Conservation (phyloP, 345 rosid genomes). For the Fremontodendron californicum region DNA sequence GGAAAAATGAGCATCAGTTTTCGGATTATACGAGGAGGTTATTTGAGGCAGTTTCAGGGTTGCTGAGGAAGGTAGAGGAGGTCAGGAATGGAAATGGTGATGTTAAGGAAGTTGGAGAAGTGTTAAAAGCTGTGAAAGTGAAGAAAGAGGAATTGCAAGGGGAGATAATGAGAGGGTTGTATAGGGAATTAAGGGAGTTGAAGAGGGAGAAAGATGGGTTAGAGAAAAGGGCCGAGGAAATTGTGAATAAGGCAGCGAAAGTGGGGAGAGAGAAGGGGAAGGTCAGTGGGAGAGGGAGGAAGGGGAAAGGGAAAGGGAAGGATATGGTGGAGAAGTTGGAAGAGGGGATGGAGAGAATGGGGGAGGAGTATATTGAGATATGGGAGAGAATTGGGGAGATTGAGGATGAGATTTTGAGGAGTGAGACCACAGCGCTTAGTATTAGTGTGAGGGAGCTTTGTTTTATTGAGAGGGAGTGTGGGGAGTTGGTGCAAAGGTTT, state of each 20-base stretch:
- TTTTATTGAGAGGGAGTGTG: constrained; percentile 78
- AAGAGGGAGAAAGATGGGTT: constrained; percentile 46
- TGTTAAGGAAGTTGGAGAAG: constrained; percentile 32
- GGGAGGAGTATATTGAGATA: constrained; percentile 50
- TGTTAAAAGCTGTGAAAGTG: constrained; percentile 48
- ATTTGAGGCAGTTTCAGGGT: constrained; percentile 54
- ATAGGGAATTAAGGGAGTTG: constrained; percentile 42
- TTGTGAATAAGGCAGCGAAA: constrained; percentile 42
- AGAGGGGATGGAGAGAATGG: constrained; percentile 43
- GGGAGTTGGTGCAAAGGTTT: constrained; percentile 60
- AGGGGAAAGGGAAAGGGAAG: constrained; percentile 11
- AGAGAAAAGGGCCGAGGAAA: constrained; percentile 44
- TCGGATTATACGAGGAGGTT: constrained; percentile 49
- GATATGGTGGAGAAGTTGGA: constrained; percentile 35
- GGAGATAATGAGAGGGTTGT: constrained; percentile 55
- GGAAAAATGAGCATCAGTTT: constrained; percentile 45
- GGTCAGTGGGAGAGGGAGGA: constrained; percentile 4
- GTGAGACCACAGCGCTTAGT: constrained; percentile 60
- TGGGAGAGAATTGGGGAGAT: constrained; percentile 72
- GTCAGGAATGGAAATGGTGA: constrained; percentile 55
- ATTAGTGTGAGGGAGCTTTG: constrained; percentile 75
- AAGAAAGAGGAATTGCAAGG: constrained; percentile 60
- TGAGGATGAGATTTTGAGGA: constrained; percentile 52
- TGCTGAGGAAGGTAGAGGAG: constrained; percentile 52
- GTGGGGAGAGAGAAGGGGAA: constrained; percentile 40